Evolutionary conservation across 805 yeast genomes (phyloP), one percentile per base, ranked within the genome.

Genomic region (Ogataea salicorniae): DNA sequence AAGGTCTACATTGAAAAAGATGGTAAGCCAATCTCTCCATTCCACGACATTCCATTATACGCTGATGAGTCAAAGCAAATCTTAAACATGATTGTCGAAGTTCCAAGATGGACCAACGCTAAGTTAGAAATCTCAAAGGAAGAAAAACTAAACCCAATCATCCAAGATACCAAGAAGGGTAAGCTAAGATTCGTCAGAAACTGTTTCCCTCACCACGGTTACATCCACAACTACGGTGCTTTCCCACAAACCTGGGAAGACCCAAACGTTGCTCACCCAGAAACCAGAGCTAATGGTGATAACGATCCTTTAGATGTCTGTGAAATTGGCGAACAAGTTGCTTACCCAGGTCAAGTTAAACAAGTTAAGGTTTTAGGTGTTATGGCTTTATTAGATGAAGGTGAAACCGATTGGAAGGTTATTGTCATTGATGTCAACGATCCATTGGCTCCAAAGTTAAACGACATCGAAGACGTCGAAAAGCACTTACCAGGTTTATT

Each of bases 91-190:
- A 55, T 94, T 61, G 97, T 94, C 54, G 99, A 94, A 74, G 90
- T 94, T 57, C 99, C 99, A 67, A 86, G 98, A 72, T 92, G 97
- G 97, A 80, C 96, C 64, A 94, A 94, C 68, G 98, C 97, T 56
- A 94, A 94, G 77, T 77, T 91, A 69, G 99, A 94, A 72, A 90
- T 91, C 71, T 80, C 86, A 69, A 91, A 90, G 74, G 95, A 87
- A 61, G 73, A 73, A 59, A 71, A 79, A 41, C 77, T 90, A 67
- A 94, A 94, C 77, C 99, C 99, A 62, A 94, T 94, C 61, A 76
- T 87, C 53, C 99, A 94, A 76, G 99, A 94, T 73, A 87, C 95
- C 66, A 94, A 94, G 78, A 92, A 94, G 79, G 98, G 97, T 58
- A 85, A 89, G 71, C 81, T 90, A 64, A 83, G 98, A 75, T 94